Conservation (phyloP, 371 early-diverging fungal species). For the Mortierella sp. region DNA sequence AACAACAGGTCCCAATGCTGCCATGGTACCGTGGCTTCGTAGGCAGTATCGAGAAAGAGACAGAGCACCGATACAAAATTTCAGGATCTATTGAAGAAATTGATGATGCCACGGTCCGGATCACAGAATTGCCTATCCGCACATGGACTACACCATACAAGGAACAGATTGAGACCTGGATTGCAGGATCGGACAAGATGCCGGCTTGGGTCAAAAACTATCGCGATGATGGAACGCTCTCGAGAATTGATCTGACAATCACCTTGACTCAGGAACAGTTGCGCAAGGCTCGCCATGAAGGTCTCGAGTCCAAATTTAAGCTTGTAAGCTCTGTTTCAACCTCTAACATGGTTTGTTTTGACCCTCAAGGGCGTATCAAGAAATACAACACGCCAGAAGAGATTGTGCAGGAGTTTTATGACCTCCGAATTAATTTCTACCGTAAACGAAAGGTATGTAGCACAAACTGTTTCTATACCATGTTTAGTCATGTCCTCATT, state of each 20-base stretch:
- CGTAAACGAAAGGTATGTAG: conserved; percentile 88
- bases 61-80: conserved; percentile 75
- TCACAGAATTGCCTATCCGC: conserved; percentile 97
- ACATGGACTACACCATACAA: conserved; percentile 98
- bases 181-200: conserved; percentile 72
- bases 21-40: conserved; percentile 99
- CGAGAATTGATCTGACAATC: conserved; percentile 89
- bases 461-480: neutral
- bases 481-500: neutral
- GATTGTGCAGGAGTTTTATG: conserved; percentile 95
- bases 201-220: conserved; percentile 76
- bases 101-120: conserved; percentile 84
- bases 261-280: conserved; percentile 78
- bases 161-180: conserved; percentile 84
- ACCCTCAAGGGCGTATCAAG: conserved; percentile 90
- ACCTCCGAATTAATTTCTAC: conserved; percentile 91
- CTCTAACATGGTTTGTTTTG: conserved; percentile 98
- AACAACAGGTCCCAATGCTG: conserved; percentile 82
- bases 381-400: conserved; percentile 88
- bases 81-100: conserved; percentile 80
- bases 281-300: conserved; percentile 80
- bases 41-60: conserved; percentile 74
- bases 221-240: conserved; percentile 86
- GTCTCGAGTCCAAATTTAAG: conserved; percentile 89
- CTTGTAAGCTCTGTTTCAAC: conserved; percentile 79